Percentiles rank a stretch among this genome's conserved stretches.
Conservation (phyloP, 805 yeast species). For the Hanseniaspora pseudoguilliermondii region DNA sequence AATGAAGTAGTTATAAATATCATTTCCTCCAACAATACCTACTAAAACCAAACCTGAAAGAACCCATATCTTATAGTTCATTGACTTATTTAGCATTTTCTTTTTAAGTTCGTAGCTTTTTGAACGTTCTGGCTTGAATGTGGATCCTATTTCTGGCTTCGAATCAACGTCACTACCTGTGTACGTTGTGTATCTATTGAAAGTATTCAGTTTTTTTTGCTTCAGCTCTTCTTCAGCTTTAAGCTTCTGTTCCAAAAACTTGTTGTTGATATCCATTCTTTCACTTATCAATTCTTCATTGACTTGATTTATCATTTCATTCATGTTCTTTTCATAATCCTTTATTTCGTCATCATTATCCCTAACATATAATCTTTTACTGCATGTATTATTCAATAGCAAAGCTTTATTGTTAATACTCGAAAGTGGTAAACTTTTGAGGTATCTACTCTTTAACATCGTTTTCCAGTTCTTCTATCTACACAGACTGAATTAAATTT, state of each 20-base stretch:
- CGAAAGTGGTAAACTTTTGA: background rate
- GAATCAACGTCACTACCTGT: background rate
- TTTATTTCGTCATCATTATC: conserved; percentile 7
- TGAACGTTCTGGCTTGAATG: conserved; percentile 7
- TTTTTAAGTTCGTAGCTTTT: background rate
- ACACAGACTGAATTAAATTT: too few relatives aligned
- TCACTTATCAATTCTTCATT: conserved; percentile 6
- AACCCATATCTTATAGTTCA: conserved; percentile 12
- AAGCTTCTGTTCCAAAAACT: conserved; percentile 3
- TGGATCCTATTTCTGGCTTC: background rate
- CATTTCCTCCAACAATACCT: conserved; percentile 7
- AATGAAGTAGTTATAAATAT: conserved; percentile 7
- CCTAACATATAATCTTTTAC: conserved; percentile 1
- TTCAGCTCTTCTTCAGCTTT: conserved; percentile 1
- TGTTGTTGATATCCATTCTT: conserved; percentile 7
- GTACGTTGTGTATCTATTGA: conserved; percentile 6
- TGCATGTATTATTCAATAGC: background rate
- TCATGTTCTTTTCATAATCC: conserved; percentile 8
- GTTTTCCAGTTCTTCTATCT: background rate
- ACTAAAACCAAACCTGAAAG: background rate
- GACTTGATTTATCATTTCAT: conserved; percentile 11
- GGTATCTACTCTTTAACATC: background rate
- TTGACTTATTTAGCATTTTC: background rate
- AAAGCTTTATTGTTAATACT: background rate
- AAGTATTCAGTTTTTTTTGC: background rate